Conservation (phyloP, 2,329 filamentous ascomycete genomes). For the Botrytis squamosa region DNA sequence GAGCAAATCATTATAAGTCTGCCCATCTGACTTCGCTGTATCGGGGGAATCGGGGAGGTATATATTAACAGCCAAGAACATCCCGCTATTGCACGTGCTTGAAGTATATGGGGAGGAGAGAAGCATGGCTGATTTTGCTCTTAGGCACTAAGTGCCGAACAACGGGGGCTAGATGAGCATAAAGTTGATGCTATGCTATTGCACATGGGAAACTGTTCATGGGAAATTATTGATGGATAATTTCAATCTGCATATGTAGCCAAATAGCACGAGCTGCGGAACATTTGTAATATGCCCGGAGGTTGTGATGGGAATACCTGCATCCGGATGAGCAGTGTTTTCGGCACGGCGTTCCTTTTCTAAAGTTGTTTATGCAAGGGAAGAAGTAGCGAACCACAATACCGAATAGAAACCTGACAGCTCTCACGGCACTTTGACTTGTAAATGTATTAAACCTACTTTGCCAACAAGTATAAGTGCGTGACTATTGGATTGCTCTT, state of each 20-base stretch:
- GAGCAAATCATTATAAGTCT: not conserved
- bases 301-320: not conserved
- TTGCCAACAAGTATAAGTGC: not conserved
- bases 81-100: not conserved
- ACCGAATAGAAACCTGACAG: not conserved
- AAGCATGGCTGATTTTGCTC: not conserved
- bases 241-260: not conserved
- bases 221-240: conserved; percentile 6
- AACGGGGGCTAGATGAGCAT: not conserved
- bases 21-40: not conserved
- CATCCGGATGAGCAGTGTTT: no score
- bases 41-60: not conserved
- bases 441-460: no score
- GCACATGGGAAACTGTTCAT: no score
- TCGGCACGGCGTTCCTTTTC: not conserved
- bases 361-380: not conserved
- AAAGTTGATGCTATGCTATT: not conserved
- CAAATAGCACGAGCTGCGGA: not conserved
- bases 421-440: not conserved
- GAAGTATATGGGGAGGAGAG: not conserved
- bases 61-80: conserved; percentile 9
- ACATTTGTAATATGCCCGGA: not conserved
- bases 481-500: not conserved
- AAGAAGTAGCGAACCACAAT: not conserved
- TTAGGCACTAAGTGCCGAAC: not conserved